Evolutionary conservation across 1,284 basidiomycete genomes (phyloP), one percentile per base, ranked within the genome.

Genomic region (Apiotrichum montevideense): DNA sequence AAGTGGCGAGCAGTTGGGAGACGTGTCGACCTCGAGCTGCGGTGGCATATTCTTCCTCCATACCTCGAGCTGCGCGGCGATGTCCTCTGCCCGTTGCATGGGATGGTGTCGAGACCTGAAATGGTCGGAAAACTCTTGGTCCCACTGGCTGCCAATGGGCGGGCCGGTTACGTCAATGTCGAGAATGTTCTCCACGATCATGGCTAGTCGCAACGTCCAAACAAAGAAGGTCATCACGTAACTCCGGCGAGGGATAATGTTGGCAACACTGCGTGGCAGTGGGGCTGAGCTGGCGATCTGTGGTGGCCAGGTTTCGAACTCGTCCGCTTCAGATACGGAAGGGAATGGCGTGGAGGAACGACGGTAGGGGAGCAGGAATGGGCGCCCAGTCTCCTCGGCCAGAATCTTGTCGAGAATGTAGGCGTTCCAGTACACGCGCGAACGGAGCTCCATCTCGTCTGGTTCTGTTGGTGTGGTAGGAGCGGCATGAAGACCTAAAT

Each of bases 331-430:
- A 14, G 66, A 56, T 21, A 69, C 67, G 7, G 71, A 72, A 0
- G 78, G 73, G 13, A 78, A 62, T 0, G 77, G 77, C 7, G 70
- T 75, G 3, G 75, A 72, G 21, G 69, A 69, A 7, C 75, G 71
- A 4, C 72, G 66, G 39, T 73, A 76, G 1, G 73, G 68, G 29
- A 79, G 65, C 6, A 77, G 66, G 47, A 70, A 71, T 0, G 76
- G 71, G 7, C 77, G 70, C 3, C 78, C 78, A 43, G 77, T 78
- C 62, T 79, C 78, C 60, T 77, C 73, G 8, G 70, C 67, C 4
- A 78, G 62, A 13, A 73, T 66, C 65, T 78, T 78, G 65, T 78
- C 76, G 33, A 79, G 61, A 39, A 79, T 71, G 56, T 78, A 78
- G 51, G 69, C 70, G 61, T 74, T 73, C 60, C 77, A 78, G 51